Base-by-base conservation (phyloP, 2,329 filamentous ascomycete species). In the Bipolaris zeicola region DNA sequence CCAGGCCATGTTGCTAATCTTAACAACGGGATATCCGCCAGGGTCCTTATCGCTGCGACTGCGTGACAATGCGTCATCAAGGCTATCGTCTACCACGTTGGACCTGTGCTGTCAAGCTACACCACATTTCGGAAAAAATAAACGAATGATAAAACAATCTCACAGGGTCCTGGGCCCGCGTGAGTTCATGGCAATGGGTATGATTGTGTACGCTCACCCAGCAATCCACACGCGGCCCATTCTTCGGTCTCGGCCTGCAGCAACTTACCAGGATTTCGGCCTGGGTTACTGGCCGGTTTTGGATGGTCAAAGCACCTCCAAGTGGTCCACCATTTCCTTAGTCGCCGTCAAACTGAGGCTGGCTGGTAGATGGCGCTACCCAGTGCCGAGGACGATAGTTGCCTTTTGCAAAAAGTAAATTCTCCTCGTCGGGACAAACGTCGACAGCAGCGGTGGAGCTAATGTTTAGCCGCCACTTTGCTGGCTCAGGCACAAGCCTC, bases 391-490 rank as follows among this genome's bases (percentile, higher is more conserved):
- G 36, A 22, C 38, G 22, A 18, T 39, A 50, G 16, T 33, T 5
- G 16, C 26, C 52, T n/a, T 26, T 38, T 22, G 22, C 22, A 18
- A 50, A 52, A 50, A 55, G 46, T 55, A 37, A 45, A 44, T 50
- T 55, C 46, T 55, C 46, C 52, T 51, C 47, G 45, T 48, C 24
- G 46, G 46, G n/a, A 13, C 38, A 50, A 36, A 57, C 50, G 45
- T 54, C 45, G 37, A 39, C 16, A 39, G 44, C 43, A 44, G 55
- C 55, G 41, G 55, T 50, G 46, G 50, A 34, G 48, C 22, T 42
- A 52, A 52, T 13, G 42, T 20, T 22, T 51, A 36, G 22, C 39
- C 13, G 34, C 20, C 16, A 49, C 46, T 31, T 51, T 45, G 39
- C 50, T 54, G 45, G 50, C 34, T 33, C 46, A 50, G 45, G 34